Percentiles rank a stretch among this genome's conserved stretches.
phyloP scores from a whole-genome alignment of 441 rosid genomes.

The Brassica balearica region DNA sequence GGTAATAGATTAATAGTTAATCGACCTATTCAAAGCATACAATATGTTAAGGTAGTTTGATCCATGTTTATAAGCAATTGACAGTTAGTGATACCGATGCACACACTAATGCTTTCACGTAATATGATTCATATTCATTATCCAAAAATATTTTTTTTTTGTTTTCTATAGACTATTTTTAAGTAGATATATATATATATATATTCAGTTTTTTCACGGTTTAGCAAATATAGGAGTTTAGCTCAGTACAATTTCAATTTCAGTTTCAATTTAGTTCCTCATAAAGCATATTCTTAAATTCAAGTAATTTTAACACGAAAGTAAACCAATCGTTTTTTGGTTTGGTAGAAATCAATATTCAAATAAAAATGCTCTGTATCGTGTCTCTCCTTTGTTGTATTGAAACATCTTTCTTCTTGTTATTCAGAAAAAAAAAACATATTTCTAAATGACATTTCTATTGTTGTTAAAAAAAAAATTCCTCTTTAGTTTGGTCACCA shows the following conservation, averaged over 20 bases:
- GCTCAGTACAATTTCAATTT: not conserved
- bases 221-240: not conserved
- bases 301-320: conserved; percentile 11
- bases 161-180: not conserved
- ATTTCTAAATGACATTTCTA: no score
- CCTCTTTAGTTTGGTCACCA: no score
- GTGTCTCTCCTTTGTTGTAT: no score
- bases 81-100: conserved; percentile 26
- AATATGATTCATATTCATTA: conserved; percentile 15
- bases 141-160: not conserved
- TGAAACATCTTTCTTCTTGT: no score
- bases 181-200: not conserved
- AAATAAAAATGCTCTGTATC: no score
- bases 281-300: not conserved
- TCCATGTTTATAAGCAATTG: conserved; percentile 41
- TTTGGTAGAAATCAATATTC: not conserved
- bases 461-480: no score
- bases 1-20: not conserved
- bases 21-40: conserved; percentile 13
- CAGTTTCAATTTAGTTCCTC: not conserved
- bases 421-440: no score
- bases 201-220: not conserved
- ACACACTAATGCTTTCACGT: conserved; percentile 37
- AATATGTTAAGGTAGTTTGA: conserved; percentile 31
- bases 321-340: not conserved